Evolutionary conservation across 129 eudicot genomes (phyloP), one percentile per base, ranked within the genome.

Genomic region (Lactuca saligna): DNA sequence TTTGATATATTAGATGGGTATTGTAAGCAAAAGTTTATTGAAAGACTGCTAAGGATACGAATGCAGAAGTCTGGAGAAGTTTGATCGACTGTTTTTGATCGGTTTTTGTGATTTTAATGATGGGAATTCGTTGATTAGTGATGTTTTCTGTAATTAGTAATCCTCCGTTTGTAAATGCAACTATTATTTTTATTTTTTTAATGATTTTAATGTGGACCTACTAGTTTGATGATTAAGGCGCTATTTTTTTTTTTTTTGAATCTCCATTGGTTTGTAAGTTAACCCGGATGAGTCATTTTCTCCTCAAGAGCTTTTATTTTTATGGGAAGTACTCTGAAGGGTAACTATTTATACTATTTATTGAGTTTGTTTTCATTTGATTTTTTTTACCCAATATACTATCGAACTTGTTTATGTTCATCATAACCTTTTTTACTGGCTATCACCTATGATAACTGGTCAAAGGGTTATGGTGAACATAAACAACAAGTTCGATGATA

Each of bases 1-100:
- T 42, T 65, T 56, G 34, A 10, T 37, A 57, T 16, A 46, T 44
- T 65, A 44, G 79, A 65, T 74, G 51, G 74, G 64, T 20, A 15
- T 5, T 39, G 53, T 63, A 51, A 62, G 60, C 56, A 57, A 17
- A 57, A 17, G 51, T 57, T 57, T 74, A 16, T 65, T 65, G 29
- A 32, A 65, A 16, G 29, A 74, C 15, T 50, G 49, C 49, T 35
- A 54, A 37, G 41, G 37, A 7, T 35, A 37, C 54, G 55, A 54
- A 10, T 55, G 63, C 38, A 16, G 55, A 51, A 61, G 33, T 39
- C 3, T 37, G 2, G 38, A 54, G 11, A 17, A 54, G 41, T 38
- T 68, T 68, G 73, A 34, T 35, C 32, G 46, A 25, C 46, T 49
- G 15, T 54, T 54, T 17, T 17, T 13, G 29, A 9, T 38, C 53